Evolutionary conservation across 2,329 filamentous ascomycete species (phyloP), one percentile per base, ranked within the genome.

Genomic region (Alternaria sp.): DNA sequence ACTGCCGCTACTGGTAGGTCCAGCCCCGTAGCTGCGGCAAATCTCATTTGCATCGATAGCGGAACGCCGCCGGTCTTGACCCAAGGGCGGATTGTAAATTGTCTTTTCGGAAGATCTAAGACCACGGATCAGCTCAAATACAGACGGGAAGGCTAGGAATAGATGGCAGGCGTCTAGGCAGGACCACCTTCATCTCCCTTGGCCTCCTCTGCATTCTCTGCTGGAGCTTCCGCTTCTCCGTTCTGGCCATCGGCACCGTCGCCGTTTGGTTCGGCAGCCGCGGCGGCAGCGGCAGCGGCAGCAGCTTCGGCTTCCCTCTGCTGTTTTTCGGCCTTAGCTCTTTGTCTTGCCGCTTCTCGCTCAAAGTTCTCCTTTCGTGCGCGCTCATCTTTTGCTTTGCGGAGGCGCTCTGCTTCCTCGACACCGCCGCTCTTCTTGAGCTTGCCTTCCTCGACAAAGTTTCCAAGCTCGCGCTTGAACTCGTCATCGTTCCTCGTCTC

Each of bases 351-450:
- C 64, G 85, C 82, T 71, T 86, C 82, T 28, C 83, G 79, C 66
- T 89, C 87, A 75, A 82, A 86, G 25, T 88, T 92, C 79, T 97
- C 94, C 72, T 88, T 90, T 61, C 94, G 86, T 63, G 94, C 93
- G 71, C 88, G 87, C 64, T 98, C 96, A 74, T 99, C 96, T 78
- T 95, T 97, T 37, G 90, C 88, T 76, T 90, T 91, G 54, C 96
- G 87, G 49, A 93, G 85, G 57, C 96, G 87, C 82, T 99, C 96
- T 0, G 94, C 91, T 82, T 99, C 96, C 79, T 98, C 96, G 54
- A 97, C 90, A 0, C 96, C 96, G 44, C 96, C 96, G 14, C 92
- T 94, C 86, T 98, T 98, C 87, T 97, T 98, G 70, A 99, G 84
- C 80, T 92, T 96, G 61, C 93, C 93, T 74, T 97, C 93, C 68